phyloP scores from a whole-genome alignment of 768 basidiomycete genomes.

The Cystofilobasidium ferigula region DNA sequence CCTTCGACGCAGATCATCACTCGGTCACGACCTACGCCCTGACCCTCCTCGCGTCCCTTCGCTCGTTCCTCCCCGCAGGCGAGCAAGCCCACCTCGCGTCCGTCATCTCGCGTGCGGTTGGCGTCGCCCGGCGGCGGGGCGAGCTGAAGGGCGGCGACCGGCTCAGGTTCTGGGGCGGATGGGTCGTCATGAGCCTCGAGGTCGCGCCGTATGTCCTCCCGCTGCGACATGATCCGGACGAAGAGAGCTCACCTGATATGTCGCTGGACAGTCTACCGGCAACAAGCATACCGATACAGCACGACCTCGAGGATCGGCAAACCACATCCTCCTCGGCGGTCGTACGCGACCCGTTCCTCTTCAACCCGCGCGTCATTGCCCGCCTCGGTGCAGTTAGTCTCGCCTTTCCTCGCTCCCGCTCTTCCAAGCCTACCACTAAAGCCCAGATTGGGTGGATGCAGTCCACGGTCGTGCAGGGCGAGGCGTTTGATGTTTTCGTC shows the following conservation, averaged over 20 bases:
- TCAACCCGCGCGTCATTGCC: slow-evolving; percentile 58
- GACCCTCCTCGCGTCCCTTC: slow-evolving; percentile 67
- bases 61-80: slow-evolving; percentile 53
- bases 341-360: slow-evolving; percentile 67
- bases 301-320: slow-evolving; percentile 42
- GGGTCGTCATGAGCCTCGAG: slow-evolving; percentile 66
- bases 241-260: too few species aligned
- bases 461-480: slow-evolving; percentile 66
- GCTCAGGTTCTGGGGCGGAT: slow-evolving; percentile 67
- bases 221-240: neutral
- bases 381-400: neutral
- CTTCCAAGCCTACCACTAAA: neutral
- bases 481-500: slow-evolving; percentile 67
- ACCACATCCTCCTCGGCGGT: slow-evolving; percentile 38
- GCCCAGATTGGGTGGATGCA: too few species aligned
- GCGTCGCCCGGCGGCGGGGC: slow-evolving; percentile 65
- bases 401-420: neutral
- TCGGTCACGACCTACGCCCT: slow-evolving; percentile 78
- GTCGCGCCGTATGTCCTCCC: slow-evolving; percentile 54
- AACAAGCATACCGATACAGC: slow-evolving; percentile 62
- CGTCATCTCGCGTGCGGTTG: slow-evolving; percentile 60
- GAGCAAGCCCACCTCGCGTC: slow-evolving; percentile 74
- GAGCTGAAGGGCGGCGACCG: slow-evolving; percentile 43
- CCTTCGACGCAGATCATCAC: slow-evolving; percentile 55
- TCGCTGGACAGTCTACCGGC: slow-evolving; percentile 50